Base-by-base conservation (phyloP, 2,329 filamentous ascomycete genomes). In the Pseudomassariella vexata region DNA sequence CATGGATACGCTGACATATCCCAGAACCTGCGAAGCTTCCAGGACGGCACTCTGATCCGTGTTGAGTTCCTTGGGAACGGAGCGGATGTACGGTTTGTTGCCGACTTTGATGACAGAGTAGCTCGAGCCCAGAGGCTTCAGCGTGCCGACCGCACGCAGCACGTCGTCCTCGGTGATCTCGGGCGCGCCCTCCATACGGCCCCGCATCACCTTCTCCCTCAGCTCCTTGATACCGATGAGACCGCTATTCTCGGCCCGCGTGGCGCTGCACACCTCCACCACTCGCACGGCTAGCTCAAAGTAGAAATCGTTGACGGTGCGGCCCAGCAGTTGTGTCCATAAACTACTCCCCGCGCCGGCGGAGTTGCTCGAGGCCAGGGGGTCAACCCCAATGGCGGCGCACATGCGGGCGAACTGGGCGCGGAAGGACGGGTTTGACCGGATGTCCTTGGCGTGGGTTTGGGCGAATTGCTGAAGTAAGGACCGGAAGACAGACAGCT, bases 341-440 rank as follows among this genome's bases (percentile, higher is more conserved):
- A 95, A 79, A 37, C 82, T 92, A 12, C 76, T 76, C 2, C 62
- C 68, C 5, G 65, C 68, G 21, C 58, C 63, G 12, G 63, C 56
- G 42, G 66, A 62, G 28, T 60, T 65, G 57, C 56, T 63, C 36
- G 73, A 79, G n/a, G 88, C 87, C 12, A 98, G 70, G 3, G 92
- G 94, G 57, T 98, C 92, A 9, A 98, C 88, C 29, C 92, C 92
- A 46, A 98, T 95, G 41, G 89, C 88, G 50, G 88, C 79, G 64
- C 92, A 98, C 92, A 98, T 98, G 57, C 90, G 87, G 3, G 92
- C 90, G 55, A 98, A 98, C 61, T 98, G 90, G 20, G 90, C 88
- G 39, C 92, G 86, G 60, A 98, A 98, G 7, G 79, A 82, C 5
- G 92, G 92, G 57, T 96, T 89, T 3, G 88, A 94, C 42, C 90